Percentiles rank a stretch among this genome's conserved stretches.
Conservation (phyloP, 2,329 filamentous ascomycete genomes). For the Paecilomyces fulvus region DNA sequence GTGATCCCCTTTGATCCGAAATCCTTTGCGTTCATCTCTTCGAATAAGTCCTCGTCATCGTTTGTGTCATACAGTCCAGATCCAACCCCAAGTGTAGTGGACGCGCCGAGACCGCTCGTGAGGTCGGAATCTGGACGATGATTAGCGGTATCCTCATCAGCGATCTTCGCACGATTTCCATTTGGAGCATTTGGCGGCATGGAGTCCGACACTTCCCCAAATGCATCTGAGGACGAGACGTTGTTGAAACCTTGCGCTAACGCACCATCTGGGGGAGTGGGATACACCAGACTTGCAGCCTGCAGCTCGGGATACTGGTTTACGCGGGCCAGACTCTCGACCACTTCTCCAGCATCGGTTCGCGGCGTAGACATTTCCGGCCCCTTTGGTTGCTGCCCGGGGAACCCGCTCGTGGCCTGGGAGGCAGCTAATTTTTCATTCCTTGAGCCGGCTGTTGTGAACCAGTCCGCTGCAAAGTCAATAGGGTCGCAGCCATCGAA, state of each 20-base stretch:
- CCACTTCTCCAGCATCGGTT: constrained; percentile 18
- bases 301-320: constrained; percentile 34
- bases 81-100: constrained; percentile 23
- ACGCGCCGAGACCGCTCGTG: constrained; percentile 14
- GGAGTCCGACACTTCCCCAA: constrained; percentile 21
- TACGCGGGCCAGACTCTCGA: constrained; percentile 32
- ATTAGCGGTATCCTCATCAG: constrained; percentile 6
- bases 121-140: constrained; percentile 11
- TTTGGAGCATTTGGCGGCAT: constrained; percentile 9
- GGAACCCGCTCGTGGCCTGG: constrained; percentile 8
- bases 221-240: constrained; percentile 20
- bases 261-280: constrained; percentile 45
- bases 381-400: constrained; percentile 17
- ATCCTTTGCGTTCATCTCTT: constrained; percentile 46
- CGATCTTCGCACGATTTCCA: constrained; percentile 8
- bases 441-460: constrained; percentile 17
- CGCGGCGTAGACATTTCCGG: constrained; percentile 16
- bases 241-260: constrained; percentile 22
- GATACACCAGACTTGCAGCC: constrained; percentile 40
- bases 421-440: constrained; percentile 7
- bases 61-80: constrained; percentile 34
- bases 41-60: constrained; percentile 49
- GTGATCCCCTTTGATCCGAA: constrained; percentile 49
- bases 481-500: constrained; percentile 28
- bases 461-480: constrained; percentile 36